These are phyloP conservation scores for Ganoderma resinaceum DNA, from an alignment of 1,284 basidiomycete genomes.

Conservation along the genomic window DNA sequence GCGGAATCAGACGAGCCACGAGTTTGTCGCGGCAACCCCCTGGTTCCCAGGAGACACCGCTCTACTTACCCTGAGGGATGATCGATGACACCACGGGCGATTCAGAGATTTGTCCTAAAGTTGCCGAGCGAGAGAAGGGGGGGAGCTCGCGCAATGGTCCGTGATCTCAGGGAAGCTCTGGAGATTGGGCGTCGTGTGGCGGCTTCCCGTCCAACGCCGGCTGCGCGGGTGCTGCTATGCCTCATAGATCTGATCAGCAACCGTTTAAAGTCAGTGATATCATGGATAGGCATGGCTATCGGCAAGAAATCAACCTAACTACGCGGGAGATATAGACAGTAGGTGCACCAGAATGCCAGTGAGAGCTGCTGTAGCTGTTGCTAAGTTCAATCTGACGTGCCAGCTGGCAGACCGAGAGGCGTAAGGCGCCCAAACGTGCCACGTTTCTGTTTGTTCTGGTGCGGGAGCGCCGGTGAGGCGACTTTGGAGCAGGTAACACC, in stretches of 20 bases:
- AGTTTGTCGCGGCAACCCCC: background rate
- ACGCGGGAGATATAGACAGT: background rate
- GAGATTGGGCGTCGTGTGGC: conserved; percentile 16
- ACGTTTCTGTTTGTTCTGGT: background rate
- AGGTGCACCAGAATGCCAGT: background rate
- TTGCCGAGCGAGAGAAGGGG: conserved; percentile 1
- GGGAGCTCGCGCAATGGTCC: conserved; percentile 7
- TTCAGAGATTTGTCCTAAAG: conserved; percentile 3
- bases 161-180: conserved; percentile 14
- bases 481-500: background rate
- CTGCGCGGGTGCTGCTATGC: background rate
- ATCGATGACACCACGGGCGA: conserved; percentile 6
- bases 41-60: conserved; percentile 18
- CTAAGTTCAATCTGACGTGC: background rate
- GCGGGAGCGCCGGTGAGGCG: background rate
- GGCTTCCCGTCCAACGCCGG: conserved; percentile 7
- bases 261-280: background rate
- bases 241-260: background rate
- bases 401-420: background rate
- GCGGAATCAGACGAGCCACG: conserved; percentile 15
- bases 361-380: too few relatives aligned
- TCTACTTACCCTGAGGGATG: conserved; percentile 3
- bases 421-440: background rate
- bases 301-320: background rate
- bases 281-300: background rate